These are phyloP conservation scores for Talaromyces verruculosus DNA, from an alignment of 2,329 filamentous ascomycete species.

Conservation along the genomic window DNA sequence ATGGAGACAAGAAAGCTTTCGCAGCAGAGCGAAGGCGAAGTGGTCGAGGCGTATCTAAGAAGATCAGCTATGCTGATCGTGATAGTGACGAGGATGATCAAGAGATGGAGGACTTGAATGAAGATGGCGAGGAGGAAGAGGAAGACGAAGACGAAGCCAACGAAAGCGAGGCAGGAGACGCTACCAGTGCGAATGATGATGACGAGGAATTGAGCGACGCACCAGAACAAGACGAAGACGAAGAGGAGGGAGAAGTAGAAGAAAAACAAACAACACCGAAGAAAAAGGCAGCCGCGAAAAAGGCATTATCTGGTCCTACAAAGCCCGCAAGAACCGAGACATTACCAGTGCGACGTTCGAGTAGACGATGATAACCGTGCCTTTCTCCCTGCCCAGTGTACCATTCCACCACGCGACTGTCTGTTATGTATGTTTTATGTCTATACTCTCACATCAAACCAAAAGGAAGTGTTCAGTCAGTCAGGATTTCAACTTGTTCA, in stretches of 20 bases:
- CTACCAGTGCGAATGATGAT: not conserved
- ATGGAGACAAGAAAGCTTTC: slow-evolving; percentile 38
- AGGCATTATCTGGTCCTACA: slow-evolving; percentile 8
- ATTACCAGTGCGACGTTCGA: slow-evolving; percentile 22
- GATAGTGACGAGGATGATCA: slow-evolving; percentile 47
- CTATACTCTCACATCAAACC: slow-evolving; percentile 1
- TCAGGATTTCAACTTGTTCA: slow-evolving; percentile 13
- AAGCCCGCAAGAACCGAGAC: slow-evolving; percentile 15
- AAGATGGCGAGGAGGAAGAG: slow-evolving; percentile 30
- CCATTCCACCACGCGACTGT: not conserved
- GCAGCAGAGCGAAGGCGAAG: slow-evolving; percentile 41
- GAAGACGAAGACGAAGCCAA: slow-evolving; percentile 32
- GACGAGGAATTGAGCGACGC: slow-evolving; percentile 21
- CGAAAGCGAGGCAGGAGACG: slow-evolving; percentile 14
- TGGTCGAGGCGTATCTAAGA: slow-evolving; percentile 36
- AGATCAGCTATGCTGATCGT: slow-evolving; percentile 46
- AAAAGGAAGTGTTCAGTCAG: slow-evolving; percentile 6
- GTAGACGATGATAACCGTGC: slow-evolving; percentile 15
- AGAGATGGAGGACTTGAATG: slow-evolving; percentile 43
- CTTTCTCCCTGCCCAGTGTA: not conserved
- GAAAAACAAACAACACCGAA: slow-evolving; percentile 5
- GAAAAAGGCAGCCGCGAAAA: slow-evolving; percentile 6
- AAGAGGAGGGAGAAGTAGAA: slow-evolving; percentile 8
- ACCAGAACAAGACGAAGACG: not conserved
- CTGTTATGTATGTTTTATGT: slow-evolving; percentile 10